These are phyloP conservation scores for Pogostemon cablin DNA, from an alignment of 257 asterid species.

Conservation along the genomic window DNA sequence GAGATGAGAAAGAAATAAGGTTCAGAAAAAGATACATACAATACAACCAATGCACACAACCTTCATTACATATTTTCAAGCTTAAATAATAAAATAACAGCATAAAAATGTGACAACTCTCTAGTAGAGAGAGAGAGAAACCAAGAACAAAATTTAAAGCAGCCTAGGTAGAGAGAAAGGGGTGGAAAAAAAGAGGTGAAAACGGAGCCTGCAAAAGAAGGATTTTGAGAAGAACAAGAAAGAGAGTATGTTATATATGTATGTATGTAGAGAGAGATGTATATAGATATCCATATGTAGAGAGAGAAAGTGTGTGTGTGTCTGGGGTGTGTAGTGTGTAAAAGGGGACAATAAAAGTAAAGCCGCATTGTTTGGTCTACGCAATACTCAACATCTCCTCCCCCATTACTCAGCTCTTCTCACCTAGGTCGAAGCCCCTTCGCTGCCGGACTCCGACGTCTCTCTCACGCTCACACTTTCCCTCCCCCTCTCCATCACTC, in stretches of 20 bases:
- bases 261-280: neutral
- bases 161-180: constrained; percentile 22
- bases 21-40: no score
- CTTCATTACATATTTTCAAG: neutral
- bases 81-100: constrained; percentile 12
- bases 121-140: constrained; percentile 37
- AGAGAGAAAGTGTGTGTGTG: constrained; percentile 44
- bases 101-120: constrained; percentile 37
- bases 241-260: constrained; percentile 28
- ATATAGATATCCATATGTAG: neutral
- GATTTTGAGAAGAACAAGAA: constrained; percentile 24
- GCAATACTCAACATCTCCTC: constrained; percentile 72
- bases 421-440: no score
- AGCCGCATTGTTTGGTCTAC: constrained; percentile 85
- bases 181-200: neutral
- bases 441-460: no score
- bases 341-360: constrained; percentile 72
- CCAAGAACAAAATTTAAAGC: constrained; percentile 17
- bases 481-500: no score
- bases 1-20: no score
- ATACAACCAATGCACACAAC: constrained; percentile 25
- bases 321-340: constrained; percentile 67
- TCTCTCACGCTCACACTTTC: no score
- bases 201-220: constrained; percentile 27
- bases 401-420: constrained; percentile 75